Conservation (phyloP, 1,284 basidiomycete species). For the Ceratobasidium sp. region DNA sequence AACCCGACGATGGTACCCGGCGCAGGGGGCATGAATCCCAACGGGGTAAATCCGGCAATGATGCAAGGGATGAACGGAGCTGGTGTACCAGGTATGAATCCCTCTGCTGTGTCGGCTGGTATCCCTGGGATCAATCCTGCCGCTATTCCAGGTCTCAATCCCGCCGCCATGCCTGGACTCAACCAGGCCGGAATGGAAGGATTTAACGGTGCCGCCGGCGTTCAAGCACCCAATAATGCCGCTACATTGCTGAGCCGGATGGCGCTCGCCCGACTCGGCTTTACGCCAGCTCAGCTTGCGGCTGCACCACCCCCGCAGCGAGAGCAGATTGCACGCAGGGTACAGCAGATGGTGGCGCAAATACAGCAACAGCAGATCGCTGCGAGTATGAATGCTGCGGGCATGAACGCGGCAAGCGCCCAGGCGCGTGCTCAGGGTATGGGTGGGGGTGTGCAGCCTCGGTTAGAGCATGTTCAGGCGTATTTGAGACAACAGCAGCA, state of each 20-base stretch:
- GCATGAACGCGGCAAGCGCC: neutral
- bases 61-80: neutral
- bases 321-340: neutral
- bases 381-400: neutral
- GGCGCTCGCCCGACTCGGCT: constrained; percentile 32
- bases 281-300: constrained; percentile 30
- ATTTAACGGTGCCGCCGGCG: neutral
- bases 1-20: neutral
- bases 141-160: constrained; percentile 4
- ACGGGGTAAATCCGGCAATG: neutral
- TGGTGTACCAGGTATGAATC: neutral
- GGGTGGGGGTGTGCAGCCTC: constrained; percentile 11
- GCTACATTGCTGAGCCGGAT: constrained; percentile 11
- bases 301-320: constrained; percentile 9
- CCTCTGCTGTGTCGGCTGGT: neutral
- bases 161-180: neutral
- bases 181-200: neutral
- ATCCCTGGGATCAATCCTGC: constrained; percentile 9
- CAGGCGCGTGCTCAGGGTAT: constrained; percentile 10
- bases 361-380: neutral
- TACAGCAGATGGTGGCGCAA: constrained; percentile 20
- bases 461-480: constrained; percentile 42
- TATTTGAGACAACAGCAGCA: constrained; percentile 43
- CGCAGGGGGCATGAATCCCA: constrained; percentile 16
- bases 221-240: neutral